Evolutionary conservation across 371 early-diverging fungal species (phyloP).

Genomic region (Scutellospora calospora): DNA sequence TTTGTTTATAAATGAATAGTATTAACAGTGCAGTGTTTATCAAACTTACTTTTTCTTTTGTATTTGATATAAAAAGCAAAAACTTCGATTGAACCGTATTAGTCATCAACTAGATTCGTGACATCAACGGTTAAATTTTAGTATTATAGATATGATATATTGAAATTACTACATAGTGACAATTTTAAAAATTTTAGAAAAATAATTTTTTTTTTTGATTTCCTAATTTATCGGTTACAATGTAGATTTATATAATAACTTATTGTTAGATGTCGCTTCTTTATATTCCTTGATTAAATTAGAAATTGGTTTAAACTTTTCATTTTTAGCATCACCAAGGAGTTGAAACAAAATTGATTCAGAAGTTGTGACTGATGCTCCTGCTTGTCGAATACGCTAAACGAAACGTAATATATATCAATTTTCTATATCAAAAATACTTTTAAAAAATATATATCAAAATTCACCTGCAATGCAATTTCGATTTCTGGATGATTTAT

Average conservation of each 20-base stretch:
- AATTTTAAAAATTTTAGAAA: too few relatives aligned
- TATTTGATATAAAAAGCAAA: too few relatives aligned
- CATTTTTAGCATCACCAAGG: constrained; percentile 78
- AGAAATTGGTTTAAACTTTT: constrained; percentile 83
- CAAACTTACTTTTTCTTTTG: too few relatives aligned
- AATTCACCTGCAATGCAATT: constrained; percentile 81
- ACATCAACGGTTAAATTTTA: too few relatives aligned
- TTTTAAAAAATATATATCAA: not conserved
- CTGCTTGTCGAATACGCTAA: constrained; percentile 77
- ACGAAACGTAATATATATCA: not conserved
- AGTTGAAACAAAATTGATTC: constrained; percentile 95
- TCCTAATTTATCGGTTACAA: too few relatives aligned
- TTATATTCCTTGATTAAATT: constrained; percentile 84
- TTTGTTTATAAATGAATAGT: too few relatives aligned
- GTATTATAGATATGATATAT: too few relatives aligned
- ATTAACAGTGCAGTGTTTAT: too few relatives aligned
- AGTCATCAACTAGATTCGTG: too few relatives aligned
- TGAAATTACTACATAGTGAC: too few relatives aligned
- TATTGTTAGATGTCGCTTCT: constrained; percentile 68
- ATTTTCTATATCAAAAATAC: not conserved
- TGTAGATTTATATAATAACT: constrained; percentile 58
- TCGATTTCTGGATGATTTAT: constrained; percentile 84
- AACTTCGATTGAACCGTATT: too few relatives aligned
- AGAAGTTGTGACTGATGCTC: constrained; percentile 84
- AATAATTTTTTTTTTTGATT: too few relatives aligned